Percentiles rank a stretch among this genome's conserved stretches.
phyloP scores from a whole-genome alignment of 2,329 filamentous ascomycete species.

The Didymosphaeria variabile region DNA sequence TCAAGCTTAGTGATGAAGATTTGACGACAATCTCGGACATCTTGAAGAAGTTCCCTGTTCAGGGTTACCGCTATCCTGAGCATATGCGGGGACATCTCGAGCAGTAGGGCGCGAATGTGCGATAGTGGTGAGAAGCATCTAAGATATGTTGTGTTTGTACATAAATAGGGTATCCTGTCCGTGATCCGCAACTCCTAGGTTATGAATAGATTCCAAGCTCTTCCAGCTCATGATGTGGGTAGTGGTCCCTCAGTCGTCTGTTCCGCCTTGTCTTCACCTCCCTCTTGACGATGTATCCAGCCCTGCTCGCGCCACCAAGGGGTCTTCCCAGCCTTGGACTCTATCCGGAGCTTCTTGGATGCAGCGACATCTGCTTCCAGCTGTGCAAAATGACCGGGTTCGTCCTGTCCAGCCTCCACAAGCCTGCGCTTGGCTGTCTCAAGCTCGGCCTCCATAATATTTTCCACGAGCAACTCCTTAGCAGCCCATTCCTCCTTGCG shows the following conservation, averaged over 20 bases:
- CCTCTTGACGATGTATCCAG: conserved; percentile 22
- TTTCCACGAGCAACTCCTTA: conserved; percentile 81
- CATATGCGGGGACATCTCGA: conserved; percentile 11
- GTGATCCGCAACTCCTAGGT: not conserved
- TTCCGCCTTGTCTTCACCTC: conserved; percentile 7
- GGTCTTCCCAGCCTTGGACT: conserved; percentile 31
- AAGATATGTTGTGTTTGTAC: not conserved
- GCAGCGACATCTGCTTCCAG: conserved; percentile 51
- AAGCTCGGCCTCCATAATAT: conserved; percentile 75
- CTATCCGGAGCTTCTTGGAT: conserved; percentile 41
- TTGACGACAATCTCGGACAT: conserved; percentile 62
- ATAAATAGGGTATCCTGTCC: conserved; percentile 10
- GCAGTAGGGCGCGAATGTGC: not conserved
- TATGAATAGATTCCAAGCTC: not conserved
- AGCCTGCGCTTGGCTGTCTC: conserved; percentile 47
- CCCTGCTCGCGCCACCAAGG: conserved; percentile 48
- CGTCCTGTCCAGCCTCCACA: conserved; percentile 44
- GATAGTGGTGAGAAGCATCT: not conserved
- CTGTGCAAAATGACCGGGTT: conserved; percentile 38
- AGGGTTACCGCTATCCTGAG: conserved; percentile 52
- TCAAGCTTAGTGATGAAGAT: conserved; percentile 57
- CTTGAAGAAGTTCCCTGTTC: conserved; percentile 56
- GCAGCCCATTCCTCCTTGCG: conserved; percentile 79
- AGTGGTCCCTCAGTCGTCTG: not conserved
- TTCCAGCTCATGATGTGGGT: not conserved